Base-by-base conservation (phyloP, 208 protist genomes). In the Strigomonas culicis region DNA sequence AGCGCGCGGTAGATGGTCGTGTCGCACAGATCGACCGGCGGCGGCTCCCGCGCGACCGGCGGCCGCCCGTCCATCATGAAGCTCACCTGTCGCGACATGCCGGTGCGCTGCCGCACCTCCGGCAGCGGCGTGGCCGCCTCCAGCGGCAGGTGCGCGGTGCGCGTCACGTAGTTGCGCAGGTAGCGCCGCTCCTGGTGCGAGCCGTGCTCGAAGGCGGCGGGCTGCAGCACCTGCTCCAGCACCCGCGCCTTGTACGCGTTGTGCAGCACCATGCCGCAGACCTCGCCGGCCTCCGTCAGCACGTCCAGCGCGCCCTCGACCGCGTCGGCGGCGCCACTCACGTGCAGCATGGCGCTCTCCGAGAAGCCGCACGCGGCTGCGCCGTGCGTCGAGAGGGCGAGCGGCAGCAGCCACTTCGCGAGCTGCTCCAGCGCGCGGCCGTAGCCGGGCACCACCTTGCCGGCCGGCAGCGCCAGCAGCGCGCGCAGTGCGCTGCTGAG, bases 221-320 rank as follows among this genome's bases (percentile, higher is more conserved):
- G 53, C 55, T 79, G 74, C 32, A 88, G 65, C 30, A 92, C 39
- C 17, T 72, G 72, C 66, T 84, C 85, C 34, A 92, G 72, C 67
- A 83, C 70, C 50, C 65, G 78, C 3, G 85, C 81, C 71, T 92
- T 92, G 70, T 88, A 84, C 8, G 79, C 85, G 62, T 92, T 92
- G 51, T 72, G 63, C 44, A 82, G 51, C 32, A 92, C 63, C 59
- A 88, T 71, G 52, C 83, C 80, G 39, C 68, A 62, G 41, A 86
- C 66, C 28, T 77, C 73, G 39, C 55, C 31, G 1, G 56, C 72
- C 61, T 92, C 81, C 11, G 47, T 24, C 30, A 80, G 41, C 17
- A 61, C 71, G 57, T 78, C 70, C 13, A 85, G 44, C 10, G 58
- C 67, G 2, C 72, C 24, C 28, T 82, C 77, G 30, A 82, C 66